Conservation (phyloP, 1,284 basidiomycete species). For the Microbotryum violaceum region DNA sequence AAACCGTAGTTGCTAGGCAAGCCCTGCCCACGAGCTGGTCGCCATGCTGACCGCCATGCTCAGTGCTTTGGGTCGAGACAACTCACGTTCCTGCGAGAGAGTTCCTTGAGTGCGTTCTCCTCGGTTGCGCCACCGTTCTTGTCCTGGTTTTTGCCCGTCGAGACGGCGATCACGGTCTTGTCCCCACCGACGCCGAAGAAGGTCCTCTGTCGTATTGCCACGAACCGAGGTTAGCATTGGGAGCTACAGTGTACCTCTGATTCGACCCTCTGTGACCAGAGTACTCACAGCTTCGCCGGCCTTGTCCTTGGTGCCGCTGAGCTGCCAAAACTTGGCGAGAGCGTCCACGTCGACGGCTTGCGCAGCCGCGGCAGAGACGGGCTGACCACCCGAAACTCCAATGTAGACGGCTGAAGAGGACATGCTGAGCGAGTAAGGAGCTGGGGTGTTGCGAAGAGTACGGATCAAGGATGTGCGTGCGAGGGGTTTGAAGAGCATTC, state of each 20-base stretch:
- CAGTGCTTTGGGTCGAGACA: conserved; percentile 12
- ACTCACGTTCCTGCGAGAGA: conserved; percentile 48
- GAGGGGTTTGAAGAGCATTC: too few species aligned
- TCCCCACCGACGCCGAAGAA: conserved; percentile 20
- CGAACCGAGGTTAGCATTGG: conserved; percentile 6
- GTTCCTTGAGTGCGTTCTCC: conserved; percentile 51
- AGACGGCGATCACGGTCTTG: conserved; percentile 29
- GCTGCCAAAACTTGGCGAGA: conserved; percentile 46
- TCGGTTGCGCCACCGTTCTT: conserved; percentile 12
- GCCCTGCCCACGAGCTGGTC: too few species aligned
- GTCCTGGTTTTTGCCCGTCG: conserved; percentile 11
- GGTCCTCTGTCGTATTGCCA: conserved; percentile 6
- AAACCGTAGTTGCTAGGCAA: too few species aligned
- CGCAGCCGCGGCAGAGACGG: conserved; percentile 32
- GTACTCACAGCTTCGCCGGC: conserved; percentile 54
- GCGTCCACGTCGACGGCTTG: conserved; percentile 38
- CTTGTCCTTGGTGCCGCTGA: conserved; percentile 48
- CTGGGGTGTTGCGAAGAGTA: too few species aligned
- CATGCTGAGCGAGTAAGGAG: conserved; percentile 10
- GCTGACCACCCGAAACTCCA: conserved; percentile 11
- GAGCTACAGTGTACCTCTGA: neutral
- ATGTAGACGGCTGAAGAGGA: conserved; percentile 17
- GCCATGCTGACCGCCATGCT: too few species aligned
- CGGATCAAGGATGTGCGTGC: too few species aligned
- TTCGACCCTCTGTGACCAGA: neutral